Evolutionary conservation across 805 yeast species (phyloP).

Genomic region (Yarrowia deformans): DNA sequence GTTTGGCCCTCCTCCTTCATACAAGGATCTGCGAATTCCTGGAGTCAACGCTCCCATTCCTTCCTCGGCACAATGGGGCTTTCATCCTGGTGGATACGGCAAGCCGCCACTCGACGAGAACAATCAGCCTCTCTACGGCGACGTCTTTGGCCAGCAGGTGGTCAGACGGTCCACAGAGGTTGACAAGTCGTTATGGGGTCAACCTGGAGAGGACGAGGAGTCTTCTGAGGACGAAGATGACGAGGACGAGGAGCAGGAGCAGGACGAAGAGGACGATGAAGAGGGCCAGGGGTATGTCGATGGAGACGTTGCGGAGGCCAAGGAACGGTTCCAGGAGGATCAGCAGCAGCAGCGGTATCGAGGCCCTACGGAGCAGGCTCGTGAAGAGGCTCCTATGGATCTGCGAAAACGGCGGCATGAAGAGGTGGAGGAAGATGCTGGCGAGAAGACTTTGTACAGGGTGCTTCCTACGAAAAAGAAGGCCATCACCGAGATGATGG

Average conservation of each 20-base stretch:
- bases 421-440: slow-evolving; percentile 12
- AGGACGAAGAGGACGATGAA: slow-evolving; percentile 45
- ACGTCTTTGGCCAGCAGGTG: slow-evolving; percentile 47
- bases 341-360: not conserved
- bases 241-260: slow-evolving; percentile 50
- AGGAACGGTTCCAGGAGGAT: slow-evolving; percentile 20
- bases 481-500: slow-evolving; percentile 46
- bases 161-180: not conserved
- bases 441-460: slow-evolving; percentile 48
- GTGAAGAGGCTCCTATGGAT: slow-evolving; percentile 39
- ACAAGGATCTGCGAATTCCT: slow-evolving; percentile 68
- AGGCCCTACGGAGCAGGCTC: slow-evolving; percentile 16
- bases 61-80: slow-evolving; percentile 53
- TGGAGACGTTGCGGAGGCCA: slow-evolving; percentile 49
- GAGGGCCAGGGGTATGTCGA: slow-evolving; percentile 53
- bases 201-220: slow-evolving; percentile 49
- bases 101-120: slow-evolving; percentile 51
- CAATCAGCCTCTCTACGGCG: slow-evolving; percentile 51
- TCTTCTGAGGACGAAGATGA: slow-evolving; percentile 51
- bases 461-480: slow-evolving; percentile 49
- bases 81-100: slow-evolving; percentile 54
- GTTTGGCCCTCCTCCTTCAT: slow-evolving; percentile 85
- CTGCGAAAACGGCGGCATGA: slow-evolving; percentile 42
- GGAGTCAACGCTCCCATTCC: slow-evolving; percentile 57
- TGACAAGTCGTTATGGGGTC: slow-evolving; percentile 44